Evolutionary conservation across 306 rosid species (phyloP), one percentile per base, ranked within the genome.

Genomic region (Cicer yamashitae): DNA sequence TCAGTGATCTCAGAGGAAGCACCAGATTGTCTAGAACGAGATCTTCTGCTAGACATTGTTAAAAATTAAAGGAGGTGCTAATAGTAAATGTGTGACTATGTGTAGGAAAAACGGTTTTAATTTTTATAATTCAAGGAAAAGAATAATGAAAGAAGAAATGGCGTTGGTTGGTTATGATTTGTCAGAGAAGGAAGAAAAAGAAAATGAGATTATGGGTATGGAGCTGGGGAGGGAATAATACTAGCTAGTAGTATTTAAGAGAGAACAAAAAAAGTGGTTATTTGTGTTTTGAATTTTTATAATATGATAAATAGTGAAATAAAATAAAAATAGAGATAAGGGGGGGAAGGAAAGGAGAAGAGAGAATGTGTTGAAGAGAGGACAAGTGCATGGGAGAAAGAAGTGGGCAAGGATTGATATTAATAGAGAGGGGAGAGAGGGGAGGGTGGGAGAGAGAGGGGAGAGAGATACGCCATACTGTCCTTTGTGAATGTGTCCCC

Each of bases 41-140:
- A 91, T 85, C 91, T 86, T 88, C 99, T 90, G 88, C 76, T 80
- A 1, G 99, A 92, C 99, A 92, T 91, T 82, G 59, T 86, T 13
- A 2, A 44, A 50, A 41, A 30, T 3, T 53, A 34, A 74, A 41
- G 52, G 8, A 11, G 22, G 4, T 11, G 9, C 15, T 3, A 34
- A 1, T 2, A 14, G 18, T 72, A 8, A 34, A 60, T 41, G 38
- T 22, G 51, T 58, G 30, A 58, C 7, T 25, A n/a, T 62, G 64
- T 81, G 82, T 82, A 25, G 30, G 78, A 81, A 81, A 81, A 81
- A 75, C n/a, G n/a, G n/a, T n/a, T n/a, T n/a, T n/a, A n/a, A 48
- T 48, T 48, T 60, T 6, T 37, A 44, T 60, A 13, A 39, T 34
- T 7, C 6, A 60, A 60, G 61, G 7, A 54, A 51, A 58, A 18